Conservation (phyloP, 495 filamentous ascomycete species). For the Aspergillus mulundensis region DNA sequence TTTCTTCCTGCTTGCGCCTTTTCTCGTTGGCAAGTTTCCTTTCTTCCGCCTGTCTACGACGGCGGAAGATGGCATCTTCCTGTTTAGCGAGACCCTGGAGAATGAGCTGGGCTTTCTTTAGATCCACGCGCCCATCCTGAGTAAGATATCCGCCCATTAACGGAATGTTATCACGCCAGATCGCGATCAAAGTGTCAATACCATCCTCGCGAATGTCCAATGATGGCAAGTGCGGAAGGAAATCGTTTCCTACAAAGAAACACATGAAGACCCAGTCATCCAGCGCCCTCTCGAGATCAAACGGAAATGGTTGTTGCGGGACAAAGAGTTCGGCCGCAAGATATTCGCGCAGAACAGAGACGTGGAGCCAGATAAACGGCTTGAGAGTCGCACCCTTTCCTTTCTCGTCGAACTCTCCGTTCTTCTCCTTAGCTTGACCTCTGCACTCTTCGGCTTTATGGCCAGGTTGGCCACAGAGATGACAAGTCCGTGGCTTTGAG, state of each 20-base stretch:
- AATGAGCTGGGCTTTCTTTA: conserved; percentile 83
- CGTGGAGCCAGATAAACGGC: conserved; percentile 98
- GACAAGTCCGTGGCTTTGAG: conserved; percentile 72
- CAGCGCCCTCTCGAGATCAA: conserved; percentile 90
- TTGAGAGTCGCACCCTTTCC: conserved; percentile 63
- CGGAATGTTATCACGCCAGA: conserved; percentile 92
- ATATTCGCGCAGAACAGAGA: conserved; percentile 88
- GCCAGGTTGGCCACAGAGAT: conserved; percentile 83
- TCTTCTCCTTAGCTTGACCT: conserved; percentile 78
- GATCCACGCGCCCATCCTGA: conserved; percentile 86
- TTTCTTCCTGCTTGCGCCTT: conserved; percentile 67
- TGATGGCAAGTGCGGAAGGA: conserved; percentile 92
- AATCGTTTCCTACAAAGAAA: conserved; percentile 99
- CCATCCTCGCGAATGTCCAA: conserved; percentile 96
- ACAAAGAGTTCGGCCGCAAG: conserved; percentile 84
- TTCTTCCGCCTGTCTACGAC: conserved; percentile 78
- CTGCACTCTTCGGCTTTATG: conserved; percentile 81
- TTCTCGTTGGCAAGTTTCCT: conserved; percentile 72
- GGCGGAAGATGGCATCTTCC: conserved; percentile 89
- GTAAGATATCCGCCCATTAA: conserved; percentile 93
- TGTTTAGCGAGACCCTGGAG: conserved; percentile 86
- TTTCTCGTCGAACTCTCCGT: conserved; percentile 83
- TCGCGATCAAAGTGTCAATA: conserved; percentile 90
- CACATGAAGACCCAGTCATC: conserved; percentile 99
- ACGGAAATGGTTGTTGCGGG: conserved; percentile 71